Evolutionary conservation across 257 asterid genomes (phyloP).

Genomic region (Galeopsis tetrahit): DNA sequence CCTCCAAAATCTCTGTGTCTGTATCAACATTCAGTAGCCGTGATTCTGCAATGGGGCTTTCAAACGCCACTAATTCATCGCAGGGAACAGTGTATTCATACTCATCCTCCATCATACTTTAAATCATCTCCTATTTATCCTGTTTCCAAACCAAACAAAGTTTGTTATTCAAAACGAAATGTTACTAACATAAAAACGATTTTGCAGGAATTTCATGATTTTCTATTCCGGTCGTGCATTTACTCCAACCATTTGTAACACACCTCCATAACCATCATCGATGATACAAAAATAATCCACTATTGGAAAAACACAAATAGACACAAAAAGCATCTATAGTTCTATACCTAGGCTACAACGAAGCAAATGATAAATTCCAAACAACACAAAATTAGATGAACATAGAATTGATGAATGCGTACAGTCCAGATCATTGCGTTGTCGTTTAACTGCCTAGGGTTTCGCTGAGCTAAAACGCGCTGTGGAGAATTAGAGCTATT

Average conservation of each 20-base stretch:
- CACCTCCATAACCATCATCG: slow-evolving; percentile 11
- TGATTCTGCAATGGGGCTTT: slow-evolving; percentile 35
- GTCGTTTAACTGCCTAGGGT: slow-evolving; percentile 35
- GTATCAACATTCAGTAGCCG: slow-evolving; percentile 33
- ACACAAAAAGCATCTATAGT: no score
- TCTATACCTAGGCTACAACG: not conserved
- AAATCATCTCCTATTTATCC: slow-evolving; percentile 18
- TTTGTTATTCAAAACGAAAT: not conserved
- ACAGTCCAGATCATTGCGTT: slow-evolving; percentile 7
- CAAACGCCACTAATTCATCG: slow-evolving; percentile 39
- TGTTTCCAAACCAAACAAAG: slow-evolving; percentile 22
- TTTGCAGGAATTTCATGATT: not conserved
- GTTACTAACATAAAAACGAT: not conserved
- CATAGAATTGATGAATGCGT: not conserved
- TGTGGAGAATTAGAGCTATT: slow-evolving; percentile 22
- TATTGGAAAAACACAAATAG: slow-evolving; percentile 19
- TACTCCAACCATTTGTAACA: not conserved
- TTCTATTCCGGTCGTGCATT: not conserved
- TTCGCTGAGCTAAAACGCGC: slow-evolving; percentile 22
- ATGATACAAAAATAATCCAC: not conserved
- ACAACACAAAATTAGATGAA: not conserved
- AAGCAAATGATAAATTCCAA: not conserved
- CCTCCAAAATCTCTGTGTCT: slow-evolving; percentile 45
- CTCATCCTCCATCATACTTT: slow-evolving; percentile 42
- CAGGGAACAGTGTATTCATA: slow-evolving; percentile 36